Base-by-base conservation (phyloP, 2,329 filamentous ascomycete genomes). In the Botrytis hyacinthi region DNA sequence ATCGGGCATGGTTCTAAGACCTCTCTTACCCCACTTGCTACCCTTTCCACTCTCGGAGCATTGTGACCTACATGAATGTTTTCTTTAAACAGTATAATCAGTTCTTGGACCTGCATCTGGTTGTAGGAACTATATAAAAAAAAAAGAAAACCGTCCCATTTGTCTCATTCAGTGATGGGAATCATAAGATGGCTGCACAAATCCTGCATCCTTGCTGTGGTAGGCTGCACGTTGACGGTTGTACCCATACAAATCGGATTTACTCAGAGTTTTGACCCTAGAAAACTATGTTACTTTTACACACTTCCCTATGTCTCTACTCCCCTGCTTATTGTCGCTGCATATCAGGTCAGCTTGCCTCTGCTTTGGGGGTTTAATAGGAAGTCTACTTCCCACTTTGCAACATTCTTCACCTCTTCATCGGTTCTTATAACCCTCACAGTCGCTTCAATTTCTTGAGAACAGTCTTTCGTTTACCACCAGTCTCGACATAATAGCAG, bases 151-250 rank as follows among this genome's bases (percentile, higher is more conserved):
- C 48, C 26, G 16, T 32, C 48, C 48, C 32, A 42, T 29, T 59
- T 37, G 40, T 57, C 60, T 59, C 40, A 65, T 65, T 70, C n/a
- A 66, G 70, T 40, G 60, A 72, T 72, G 61, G n/a, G 16, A 66
- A 62, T 40, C 35, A 72, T 72, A 48, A 16, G 9, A 68, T 59
- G 71, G 62, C 54, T 40, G 62, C 62, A 61, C 70, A 37, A 62
- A 69, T 60, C 51, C 71, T 69, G 42, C 62, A 72, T 69, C 51
- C 71, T 72, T 72, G 71, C 48, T 68, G 71, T 72, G 18, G 54
- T 68, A 67, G 46, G n/a, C 29, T 68, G 54, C 48, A 54, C 57
- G 40, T 57, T 32, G 51, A 57, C n/a, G 51, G 51, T 18, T 57
- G 37, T 54, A 48, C n/a, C n/a, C 37, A 51, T 51, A 54, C 42